Conservation (phyloP, 225 moss, liverwort and hornwort genomes). For the Pleurozium schreberi region DNA sequence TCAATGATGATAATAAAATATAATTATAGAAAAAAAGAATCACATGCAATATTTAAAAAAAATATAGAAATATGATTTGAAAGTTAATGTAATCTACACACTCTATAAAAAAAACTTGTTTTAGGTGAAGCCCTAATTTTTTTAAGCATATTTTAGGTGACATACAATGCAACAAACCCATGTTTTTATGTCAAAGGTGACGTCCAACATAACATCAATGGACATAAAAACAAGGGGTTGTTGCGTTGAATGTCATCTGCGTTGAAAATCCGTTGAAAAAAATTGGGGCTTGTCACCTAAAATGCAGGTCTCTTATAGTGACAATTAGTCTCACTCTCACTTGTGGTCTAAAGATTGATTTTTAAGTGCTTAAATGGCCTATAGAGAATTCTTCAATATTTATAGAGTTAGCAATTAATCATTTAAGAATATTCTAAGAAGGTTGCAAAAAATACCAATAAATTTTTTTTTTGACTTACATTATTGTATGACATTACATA, state of each 20-base stretch:
- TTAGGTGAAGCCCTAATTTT: no score
- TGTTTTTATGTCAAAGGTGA: no score
- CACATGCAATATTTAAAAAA: no score
- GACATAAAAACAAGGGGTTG: no score
- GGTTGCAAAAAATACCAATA: neutral
- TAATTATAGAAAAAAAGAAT: neutral
- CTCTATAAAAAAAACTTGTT: no score
- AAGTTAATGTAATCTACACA: neutral
- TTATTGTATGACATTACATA: neutral
- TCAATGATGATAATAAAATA: neutral
- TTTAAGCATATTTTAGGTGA: no score
- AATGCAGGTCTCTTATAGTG: no score
- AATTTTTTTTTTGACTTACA: neutral
- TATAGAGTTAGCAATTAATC: neutral
- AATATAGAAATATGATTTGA: neutral
- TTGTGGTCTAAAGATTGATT: neutral
- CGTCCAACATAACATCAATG: no score
- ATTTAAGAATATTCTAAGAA: neutral
- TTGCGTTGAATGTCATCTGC: no score
- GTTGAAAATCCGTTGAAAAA: no score
- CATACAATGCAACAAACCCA: no score
- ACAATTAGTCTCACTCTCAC: neutral
- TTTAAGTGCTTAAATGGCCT: neutral
- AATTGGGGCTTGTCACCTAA: no score
- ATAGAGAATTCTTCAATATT: neutral